Evolutionary conservation across 257 asterid genomes (phyloP).

Genomic region (Nyctanthes arbortristis): DNA sequence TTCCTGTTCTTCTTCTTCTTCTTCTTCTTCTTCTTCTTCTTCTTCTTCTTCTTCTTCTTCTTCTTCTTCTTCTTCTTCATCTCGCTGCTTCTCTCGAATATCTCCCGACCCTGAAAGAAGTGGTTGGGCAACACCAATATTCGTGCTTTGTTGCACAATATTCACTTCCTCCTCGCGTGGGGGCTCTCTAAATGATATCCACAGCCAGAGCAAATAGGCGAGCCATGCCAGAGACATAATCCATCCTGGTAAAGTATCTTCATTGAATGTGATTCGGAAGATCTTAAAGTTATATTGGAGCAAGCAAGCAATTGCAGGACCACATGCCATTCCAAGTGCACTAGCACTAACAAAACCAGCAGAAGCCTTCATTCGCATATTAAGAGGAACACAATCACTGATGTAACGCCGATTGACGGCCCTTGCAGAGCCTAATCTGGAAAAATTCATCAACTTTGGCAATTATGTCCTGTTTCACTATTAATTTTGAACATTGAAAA

Average conservation of each 20-base stretch:
- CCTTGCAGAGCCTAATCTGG: slow-evolving; percentile 73
- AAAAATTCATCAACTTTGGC: slow-evolving; percentile 13
- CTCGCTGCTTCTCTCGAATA: no score
- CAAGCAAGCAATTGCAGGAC: slow-evolving; percentile 60
- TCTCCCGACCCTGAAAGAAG: no score
- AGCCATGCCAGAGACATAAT: slow-evolving; percentile 72
- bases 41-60: slow-evolving; percentile 8
- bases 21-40: slow-evolving; percentile 27
- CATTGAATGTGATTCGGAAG: slow-evolving; percentile 52
- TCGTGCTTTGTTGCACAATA: slow-evolving; percentile 14
- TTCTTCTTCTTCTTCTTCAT: no score
- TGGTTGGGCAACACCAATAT: slow-evolving; percentile 30
- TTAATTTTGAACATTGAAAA: no score
- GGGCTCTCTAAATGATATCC: slow-evolving; percentile 57
- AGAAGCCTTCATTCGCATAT: slow-evolving; percentile 66
- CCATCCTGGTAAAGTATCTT: slow-evolving; percentile 70
- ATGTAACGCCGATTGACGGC: slow-evolving; percentile 72
- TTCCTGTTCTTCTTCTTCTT: slow-evolving; percentile 45
- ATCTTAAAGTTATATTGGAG: slow-evolving; percentile 48
- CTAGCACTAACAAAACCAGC: slow-evolving; percentile 74
- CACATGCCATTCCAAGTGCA: slow-evolving; percentile 81
- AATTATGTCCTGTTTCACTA: background rate
- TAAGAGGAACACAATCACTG: slow-evolving; percentile 61
- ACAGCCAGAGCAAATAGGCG: slow-evolving; percentile 50
- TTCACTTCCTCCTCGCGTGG: slow-evolving; percentile 12